A percentile compares a stretch with the other conserved stretches of the same genome.
These are phyloP conservation scores for Aspergillus affinis DNA, from an alignment of 495 filamentous ascomycete species.

Conservation along the genomic window DNA sequence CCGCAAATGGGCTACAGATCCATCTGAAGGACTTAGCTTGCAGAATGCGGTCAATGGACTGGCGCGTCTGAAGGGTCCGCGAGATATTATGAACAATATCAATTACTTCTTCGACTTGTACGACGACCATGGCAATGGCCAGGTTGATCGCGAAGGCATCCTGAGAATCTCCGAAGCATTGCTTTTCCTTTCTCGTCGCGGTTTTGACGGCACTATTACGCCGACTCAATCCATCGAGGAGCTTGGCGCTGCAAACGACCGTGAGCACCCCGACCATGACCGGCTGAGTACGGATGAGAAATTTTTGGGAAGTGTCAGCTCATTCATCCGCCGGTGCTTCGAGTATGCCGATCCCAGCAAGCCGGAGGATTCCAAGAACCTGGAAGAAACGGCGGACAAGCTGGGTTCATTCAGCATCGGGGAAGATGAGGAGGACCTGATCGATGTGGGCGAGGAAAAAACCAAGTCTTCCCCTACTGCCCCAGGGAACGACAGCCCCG, in stretches of 20 bases:
- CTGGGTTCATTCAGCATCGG: constrained; percentile 72
- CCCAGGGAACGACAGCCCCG: constrained; percentile 11
- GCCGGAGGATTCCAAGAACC: constrained; percentile 18
- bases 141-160: constrained; percentile 95
- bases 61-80: constrained; percentile 84
- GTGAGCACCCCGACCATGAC: constrained; percentile 29
- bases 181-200: constrained; percentile 85
- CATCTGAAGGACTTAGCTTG: constrained; percentile 71
- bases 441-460: constrained; percentile 51
- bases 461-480: constrained; percentile 3
- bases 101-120: constrained; percentile 97
- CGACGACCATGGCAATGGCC: constrained; percentile 87
- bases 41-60: constrained; percentile 90
- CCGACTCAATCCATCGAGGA: constrained; percentile 47
- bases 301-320: constrained; percentile 87
- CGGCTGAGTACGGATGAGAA: constrained; percentile 64
- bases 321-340: constrained; percentile 94
- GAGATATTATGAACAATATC: constrained; percentile 95
- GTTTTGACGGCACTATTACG: constrained; percentile 70
- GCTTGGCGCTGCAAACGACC: constrained; percentile 22
- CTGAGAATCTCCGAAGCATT: constrained; percentile 91
- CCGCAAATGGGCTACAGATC: constrained; percentile 79
- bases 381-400: constrained; percentile 39
- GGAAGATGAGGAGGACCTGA: constrained; percentile 74
- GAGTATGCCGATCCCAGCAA: constrained; percentile 95